Evolutionary conservation across 306 rosid genomes (phyloP).

Genomic region (Citrullus amarus): DNA sequence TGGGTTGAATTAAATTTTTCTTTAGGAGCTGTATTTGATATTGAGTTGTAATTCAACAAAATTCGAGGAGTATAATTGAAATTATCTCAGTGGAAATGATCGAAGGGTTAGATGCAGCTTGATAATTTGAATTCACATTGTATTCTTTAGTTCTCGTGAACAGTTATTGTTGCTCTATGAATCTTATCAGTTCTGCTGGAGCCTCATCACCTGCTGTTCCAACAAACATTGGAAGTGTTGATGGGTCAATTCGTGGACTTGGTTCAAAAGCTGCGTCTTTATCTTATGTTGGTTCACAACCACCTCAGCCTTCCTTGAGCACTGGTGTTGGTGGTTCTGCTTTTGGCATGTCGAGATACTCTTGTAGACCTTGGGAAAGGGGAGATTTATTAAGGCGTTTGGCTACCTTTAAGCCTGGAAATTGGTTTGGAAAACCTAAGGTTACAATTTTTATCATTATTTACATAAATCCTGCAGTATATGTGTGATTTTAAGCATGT

Average conservation of each 20-base stretch:
- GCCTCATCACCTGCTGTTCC: slow-evolving; percentile 92
- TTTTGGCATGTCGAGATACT: slow-evolving; percentile 64
- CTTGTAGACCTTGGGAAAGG: slow-evolving; percentile 98
- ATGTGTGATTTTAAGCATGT: background rate
- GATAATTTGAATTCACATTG: background rate
- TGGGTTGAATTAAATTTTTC: background rate
- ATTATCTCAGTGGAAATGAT: background rate
- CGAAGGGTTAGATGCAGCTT: background rate
- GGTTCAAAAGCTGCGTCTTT: slow-evolving; percentile 92
- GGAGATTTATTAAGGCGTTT: slow-evolving; percentile 93
- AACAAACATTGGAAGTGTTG: slow-evolving; percentile 78
- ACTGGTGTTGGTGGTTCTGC: slow-evolving; percentile 77
- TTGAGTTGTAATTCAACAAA: background rate
- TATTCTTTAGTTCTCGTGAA: slow-evolving; percentile 9
- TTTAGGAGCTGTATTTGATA: background rate
- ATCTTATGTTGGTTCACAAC: slow-evolving; percentile 91
- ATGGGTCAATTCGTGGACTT: slow-evolving; percentile 76
- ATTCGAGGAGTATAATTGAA: background rate
- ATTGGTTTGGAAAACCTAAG: slow-evolving; percentile 91
- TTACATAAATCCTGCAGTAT: background rate
- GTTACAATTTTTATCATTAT: slow-evolving; percentile 36
- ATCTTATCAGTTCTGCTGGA: slow-evolving; percentile 78
- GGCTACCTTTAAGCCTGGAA: slow-evolving; percentile 74
- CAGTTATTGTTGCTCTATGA: slow-evolving; percentile 15
- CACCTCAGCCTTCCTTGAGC: slow-evolving; percentile 74